These are phyloP conservation scores for Blepharisma stoltei DNA, from an alignment of 73 alveolate genomes.

Conservation along the genomic window DNA sequence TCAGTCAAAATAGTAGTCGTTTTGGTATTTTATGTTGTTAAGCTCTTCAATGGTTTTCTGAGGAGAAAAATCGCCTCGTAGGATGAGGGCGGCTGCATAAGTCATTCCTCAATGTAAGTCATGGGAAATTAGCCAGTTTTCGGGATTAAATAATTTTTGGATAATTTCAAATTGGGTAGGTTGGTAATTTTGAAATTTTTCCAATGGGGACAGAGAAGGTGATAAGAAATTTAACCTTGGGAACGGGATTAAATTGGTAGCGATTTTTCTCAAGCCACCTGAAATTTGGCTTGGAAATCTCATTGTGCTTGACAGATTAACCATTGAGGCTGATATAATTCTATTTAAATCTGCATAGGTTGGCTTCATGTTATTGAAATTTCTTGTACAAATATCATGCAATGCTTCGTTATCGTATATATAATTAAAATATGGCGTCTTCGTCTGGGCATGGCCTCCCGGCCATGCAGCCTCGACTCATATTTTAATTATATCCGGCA, in stretches of 20 bases:
- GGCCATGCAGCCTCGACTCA: too few species aligned
- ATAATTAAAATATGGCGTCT: neutral
- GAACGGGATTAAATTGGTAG: slow-evolving; percentile 62
- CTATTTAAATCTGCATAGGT: slow-evolving; percentile 47
- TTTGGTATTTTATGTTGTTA: slow-evolving; percentile 64
- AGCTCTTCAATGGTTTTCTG: slow-evolving; percentile 84
- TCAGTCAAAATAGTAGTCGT: slow-evolving; percentile 46
- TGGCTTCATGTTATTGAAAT: slow-evolving; percentile 23
- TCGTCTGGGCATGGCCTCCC: too few species aligned
- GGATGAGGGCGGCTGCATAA: slow-evolving; percentile 35
- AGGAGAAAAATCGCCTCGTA: slow-evolving; percentile 55
- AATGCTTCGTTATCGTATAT: slow-evolving; percentile 44
- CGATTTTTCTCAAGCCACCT: slow-evolving; percentile 48
- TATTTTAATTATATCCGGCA: too few species aligned
- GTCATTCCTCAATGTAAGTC: slow-evolving; percentile 35
- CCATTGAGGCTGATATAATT: slow-evolving; percentile 37
- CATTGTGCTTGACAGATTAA: slow-evolving; percentile 46
- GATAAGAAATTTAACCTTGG: slow-evolving; percentile 52
- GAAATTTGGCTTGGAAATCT: slow-evolving; percentile 61
- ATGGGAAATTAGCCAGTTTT: slow-evolving; percentile 35
- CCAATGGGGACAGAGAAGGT: slow-evolving; percentile 47
- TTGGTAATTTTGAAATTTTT: neutral
- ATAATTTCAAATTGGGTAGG: neutral
- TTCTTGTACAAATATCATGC: slow-evolving; percentile 38
- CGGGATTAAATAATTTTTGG: slow-evolving; percentile 31